These are phyloP conservation scores for Kodamaea sp. DNA, from an alignment of 1,139 yeast genomes.

Conservation along the genomic window DNA sequence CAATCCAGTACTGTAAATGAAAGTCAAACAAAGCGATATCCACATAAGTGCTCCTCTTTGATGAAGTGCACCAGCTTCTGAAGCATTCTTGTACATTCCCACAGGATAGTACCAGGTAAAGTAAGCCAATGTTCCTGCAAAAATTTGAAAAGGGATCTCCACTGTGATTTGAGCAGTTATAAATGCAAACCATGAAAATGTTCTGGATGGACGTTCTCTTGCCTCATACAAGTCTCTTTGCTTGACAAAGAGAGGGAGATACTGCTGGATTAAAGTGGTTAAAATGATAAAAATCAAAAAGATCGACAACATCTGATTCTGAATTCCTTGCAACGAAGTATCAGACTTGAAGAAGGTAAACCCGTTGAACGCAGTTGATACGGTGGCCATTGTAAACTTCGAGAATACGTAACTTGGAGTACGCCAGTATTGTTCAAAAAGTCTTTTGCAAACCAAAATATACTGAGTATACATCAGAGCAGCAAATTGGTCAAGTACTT, in stretches of 20 bases:
- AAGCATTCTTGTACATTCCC: constrained; percentile 64
- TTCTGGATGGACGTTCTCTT: constrained; percentile 20
- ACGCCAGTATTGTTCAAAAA: constrained; percentile 20
- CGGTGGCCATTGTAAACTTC: constrained; percentile 17
- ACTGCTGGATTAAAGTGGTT: constrained; percentile 39
- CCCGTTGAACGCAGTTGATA: constrained; percentile 20
- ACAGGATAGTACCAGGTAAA: constrained; percentile 83
- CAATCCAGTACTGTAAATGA: constrained; percentile 16
- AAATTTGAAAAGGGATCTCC: constrained; percentile 75
- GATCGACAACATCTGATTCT: constrained; percentile 21
- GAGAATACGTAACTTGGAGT: constrained; percentile 20
- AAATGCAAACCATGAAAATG: constrained; percentile 17
- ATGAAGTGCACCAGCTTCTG: constrained; percentile 21
- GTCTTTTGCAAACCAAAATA: constrained; percentile 16
- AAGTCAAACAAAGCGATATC: constrained; percentile 43
- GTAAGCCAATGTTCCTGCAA: constrained; percentile 65
- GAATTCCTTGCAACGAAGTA: constrained; percentile 19
- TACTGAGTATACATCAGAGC: constrained; percentile 16
- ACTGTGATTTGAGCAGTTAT: constrained; percentile 64
- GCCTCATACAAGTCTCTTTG: constrained; percentile 36
- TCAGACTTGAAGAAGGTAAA: constrained; percentile 20
- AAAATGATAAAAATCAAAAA: constrained; percentile 13
- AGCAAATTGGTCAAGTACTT: constrained; percentile 15
- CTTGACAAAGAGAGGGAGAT: constrained; percentile 31
- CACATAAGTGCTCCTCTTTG: constrained; percentile 46